Evolutionary conservation across 2,329 filamentous ascomycete genomes (phyloP), one percentile per base, ranked within the genome.

Genomic region (Tolypocladium sp.): DNA sequence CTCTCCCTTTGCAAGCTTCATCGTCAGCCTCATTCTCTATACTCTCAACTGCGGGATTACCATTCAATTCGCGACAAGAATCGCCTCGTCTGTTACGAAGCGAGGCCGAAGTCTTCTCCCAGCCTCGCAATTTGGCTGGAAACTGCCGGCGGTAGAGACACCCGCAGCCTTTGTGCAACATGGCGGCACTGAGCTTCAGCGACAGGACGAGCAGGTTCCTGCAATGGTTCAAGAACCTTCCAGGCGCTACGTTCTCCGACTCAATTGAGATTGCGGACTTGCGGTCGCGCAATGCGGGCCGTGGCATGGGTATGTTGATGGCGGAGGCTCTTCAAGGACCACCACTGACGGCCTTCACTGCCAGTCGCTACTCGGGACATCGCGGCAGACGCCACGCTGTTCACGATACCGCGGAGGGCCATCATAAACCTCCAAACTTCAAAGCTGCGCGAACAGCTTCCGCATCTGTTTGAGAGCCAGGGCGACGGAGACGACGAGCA

Each of bases 401-500:
- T 96, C 77, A 87, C 84, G 54, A 89, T 96, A 62, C 91, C 91
- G 2, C 85, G 89, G 62, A 74, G 78, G 54, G 77, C 82, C 56
- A 86, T 96, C 63, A 83, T 96, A 68, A 89, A 83, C 65, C 78
- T 83, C 27, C 81, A 88, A 68, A 95, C 89, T 46, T 94, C 91
- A 1, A 79, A 82, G 55, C 78, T 96, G 37, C 80, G 82, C 30
- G 75, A 72, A 65, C 79, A 77, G 71, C 79, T 87, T 27, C 80
- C 84, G 0, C 72, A 79, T 53, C 71, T 86, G 60, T 81, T 88
- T 59, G 72, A 72, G 20, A 69, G 72, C 58, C 67, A 74, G 51
- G 65, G 66, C 5, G 68, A 67, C 22, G 70, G 74, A 4, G 73
- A 73, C 44, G 72, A 73, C 2, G 62, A 65, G 8, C 63, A 70